Conservation (phyloP, 148 eudicot species). For the Nepenthes mirabilis region DNA sequence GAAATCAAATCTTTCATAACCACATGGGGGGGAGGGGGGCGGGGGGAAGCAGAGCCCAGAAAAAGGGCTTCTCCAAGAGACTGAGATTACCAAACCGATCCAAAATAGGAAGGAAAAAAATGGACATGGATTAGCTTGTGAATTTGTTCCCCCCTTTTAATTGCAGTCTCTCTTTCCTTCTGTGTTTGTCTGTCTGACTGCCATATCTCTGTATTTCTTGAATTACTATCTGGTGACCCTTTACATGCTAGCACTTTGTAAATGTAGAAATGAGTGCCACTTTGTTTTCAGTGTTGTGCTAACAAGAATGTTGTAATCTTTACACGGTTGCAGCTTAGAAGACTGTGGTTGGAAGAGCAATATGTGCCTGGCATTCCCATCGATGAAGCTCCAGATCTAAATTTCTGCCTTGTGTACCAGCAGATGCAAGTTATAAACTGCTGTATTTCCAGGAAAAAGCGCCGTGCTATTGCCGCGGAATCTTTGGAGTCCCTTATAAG, state of each 20-base stretch:
- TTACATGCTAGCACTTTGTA: not conserved
- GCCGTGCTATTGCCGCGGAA: slow-evolving; percentile 47
- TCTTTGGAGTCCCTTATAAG: slow-evolving; percentile 41
- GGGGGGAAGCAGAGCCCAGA: too few relatives aligned
- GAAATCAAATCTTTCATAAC: too few relatives aligned
- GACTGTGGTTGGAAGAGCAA: slow-evolving; percentile 81
- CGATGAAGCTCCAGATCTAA: slow-evolving; percentile 68
- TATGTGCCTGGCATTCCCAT: slow-evolving; percentile 78
- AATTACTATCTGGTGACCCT: too few relatives aligned
- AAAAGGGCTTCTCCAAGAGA: too few relatives aligned
- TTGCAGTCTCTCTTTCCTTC: too few relatives aligned
- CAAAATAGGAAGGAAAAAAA: too few relatives aligned
- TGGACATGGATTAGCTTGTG: too few relatives aligned
- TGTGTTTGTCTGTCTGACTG: too few relatives aligned
- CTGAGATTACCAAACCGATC: too few relatives aligned
- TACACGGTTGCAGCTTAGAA: slow-evolving; percentile 59
- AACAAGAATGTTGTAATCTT: slow-evolving; percentile 1
- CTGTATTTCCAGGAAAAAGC: slow-evolving; percentile 78
- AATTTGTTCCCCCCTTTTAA: too few relatives aligned
- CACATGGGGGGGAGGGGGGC: too few relatives aligned
- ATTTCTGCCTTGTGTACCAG: slow-evolving; percentile 79
- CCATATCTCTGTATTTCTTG: too few relatives aligned
- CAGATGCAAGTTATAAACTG: slow-evolving; percentile 93
- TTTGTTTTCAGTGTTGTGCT: not conserved
- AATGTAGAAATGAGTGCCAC: not conserved